phyloP scores from a whole-genome alignment of 768 basidiomycete species.

The Auriscalpium vulgare region DNA sequence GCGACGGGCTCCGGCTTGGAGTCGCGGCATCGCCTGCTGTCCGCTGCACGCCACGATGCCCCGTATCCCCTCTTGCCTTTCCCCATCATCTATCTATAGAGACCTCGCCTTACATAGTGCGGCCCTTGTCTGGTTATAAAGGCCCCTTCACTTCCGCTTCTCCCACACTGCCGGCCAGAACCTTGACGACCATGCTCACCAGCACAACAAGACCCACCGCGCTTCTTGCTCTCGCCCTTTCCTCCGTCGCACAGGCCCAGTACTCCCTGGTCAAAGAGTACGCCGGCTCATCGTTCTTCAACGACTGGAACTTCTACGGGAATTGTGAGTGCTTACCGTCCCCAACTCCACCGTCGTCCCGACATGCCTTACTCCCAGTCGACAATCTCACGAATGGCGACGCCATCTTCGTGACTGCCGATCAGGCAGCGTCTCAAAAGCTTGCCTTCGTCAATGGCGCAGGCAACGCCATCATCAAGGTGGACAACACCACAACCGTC shows the following conservation, averaged over 20 bases:
- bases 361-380: conserved; percentile 25
- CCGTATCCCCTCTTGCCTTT: neutral
- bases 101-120: neutral
- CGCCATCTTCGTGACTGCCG: conserved; percentile 39
- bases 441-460: conserved; percentile 61
- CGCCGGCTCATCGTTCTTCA: conserved; percentile 6
- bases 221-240: neutral
- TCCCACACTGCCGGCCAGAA: neutral
- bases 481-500: conserved; percentile 60
- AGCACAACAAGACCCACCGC: neutral
- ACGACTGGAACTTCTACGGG: conserved; percentile 13
- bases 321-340: conserved; percentile 6
- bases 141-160: neutral
- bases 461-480: conserved; percentile 68
- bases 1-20: too few relatives aligned
- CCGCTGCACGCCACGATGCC: too few relatives aligned
- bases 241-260: neutral
- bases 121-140: neutral
- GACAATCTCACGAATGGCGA: conserved; percentile 70
- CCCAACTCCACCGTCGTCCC: too few relatives aligned
- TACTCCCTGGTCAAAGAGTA: conserved; percentile 13
- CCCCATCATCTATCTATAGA: neutral
- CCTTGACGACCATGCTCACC: neutral
- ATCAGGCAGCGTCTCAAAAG: conserved; percentile 35
- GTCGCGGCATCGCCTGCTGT: too few relatives aligned